Evolutionary conservation across 2,329 filamentous ascomycete species (phyloP).

Genomic region (Fusarium piperis): DNA sequence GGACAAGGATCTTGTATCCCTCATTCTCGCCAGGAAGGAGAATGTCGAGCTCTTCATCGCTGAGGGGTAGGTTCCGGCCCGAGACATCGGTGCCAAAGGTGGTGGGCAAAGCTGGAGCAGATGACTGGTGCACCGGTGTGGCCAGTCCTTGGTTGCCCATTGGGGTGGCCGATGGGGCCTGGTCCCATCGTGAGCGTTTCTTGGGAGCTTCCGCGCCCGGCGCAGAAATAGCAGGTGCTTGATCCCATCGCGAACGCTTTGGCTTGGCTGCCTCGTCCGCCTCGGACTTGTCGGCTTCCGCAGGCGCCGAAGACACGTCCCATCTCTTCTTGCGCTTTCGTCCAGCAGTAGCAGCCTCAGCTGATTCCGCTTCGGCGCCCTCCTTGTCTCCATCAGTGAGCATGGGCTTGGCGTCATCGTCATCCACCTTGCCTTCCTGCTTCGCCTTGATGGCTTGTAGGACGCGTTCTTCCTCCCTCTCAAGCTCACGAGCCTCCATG

Average conservation of each 20-base stretch:
- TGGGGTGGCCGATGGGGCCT: slow-evolving; percentile 84
- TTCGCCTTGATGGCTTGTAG: slow-evolving; percentile 82
- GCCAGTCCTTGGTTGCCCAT: slow-evolving; percentile 78
- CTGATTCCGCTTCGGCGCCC: slow-evolving; percentile 74
- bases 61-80: slow-evolving; percentile 80
- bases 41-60: slow-evolving; percentile 92
- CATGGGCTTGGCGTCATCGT: slow-evolving; percentile 76
- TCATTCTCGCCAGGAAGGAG: slow-evolving; percentile 89
- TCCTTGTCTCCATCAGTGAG: slow-evolving; percentile 81
- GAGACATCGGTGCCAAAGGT: slow-evolving; percentile 85
- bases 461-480: slow-evolving; percentile 92
- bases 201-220: slow-evolving; percentile 71
- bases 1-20: slow-evolving; percentile 91
- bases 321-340: slow-evolving; percentile 94
- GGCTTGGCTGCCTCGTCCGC: slow-evolving; percentile 65
- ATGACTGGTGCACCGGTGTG: slow-evolving; percentile 80
- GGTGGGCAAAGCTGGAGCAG: slow-evolving; percentile 61
- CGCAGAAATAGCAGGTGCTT: slow-evolving; percentile 69
- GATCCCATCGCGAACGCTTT: slow-evolving; percentile 89
- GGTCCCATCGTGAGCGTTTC: slow-evolving; percentile 90
- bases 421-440: slow-evolving; percentile 63
- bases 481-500: slow-evolving; percentile 90
- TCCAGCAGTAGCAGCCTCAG: slow-evolving; percentile 69
- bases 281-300: slow-evolving; percentile 61
- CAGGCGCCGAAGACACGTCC: slow-evolving; percentile 77